A percentile compares a stretch with the other conserved stretches of the same genome.
Evolutionary conservation across 306 rosid genomes (phyloP).

Genomic region (Malus fusca): DNA sequence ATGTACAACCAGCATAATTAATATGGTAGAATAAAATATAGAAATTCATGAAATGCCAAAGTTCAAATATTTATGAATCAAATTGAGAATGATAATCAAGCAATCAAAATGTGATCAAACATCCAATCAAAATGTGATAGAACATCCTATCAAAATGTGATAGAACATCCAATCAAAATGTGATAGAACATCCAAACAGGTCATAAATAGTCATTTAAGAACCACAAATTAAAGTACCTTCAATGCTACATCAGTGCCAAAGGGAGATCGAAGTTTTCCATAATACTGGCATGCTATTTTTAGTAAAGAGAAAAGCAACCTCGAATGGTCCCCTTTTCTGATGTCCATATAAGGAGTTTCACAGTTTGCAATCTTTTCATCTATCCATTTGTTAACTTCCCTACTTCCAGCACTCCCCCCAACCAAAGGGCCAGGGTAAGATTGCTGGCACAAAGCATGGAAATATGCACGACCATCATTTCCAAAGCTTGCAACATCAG

Average conservation of each 20-base stretch:
- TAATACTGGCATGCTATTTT: constrained; percentile 66
- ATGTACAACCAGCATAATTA: background rate
- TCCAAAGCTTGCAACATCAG: constrained; percentile 27
- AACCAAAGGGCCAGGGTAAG: constrained; percentile 79
- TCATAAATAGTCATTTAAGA: background rate
- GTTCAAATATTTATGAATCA: background rate
- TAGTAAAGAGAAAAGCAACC: constrained; percentile 69
- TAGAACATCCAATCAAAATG: background rate
- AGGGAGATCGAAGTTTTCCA: constrained; percentile 77
- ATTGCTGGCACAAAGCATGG: constrained; percentile 48
- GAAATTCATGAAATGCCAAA: background rate
- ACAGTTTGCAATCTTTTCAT: constrained; percentile 51
- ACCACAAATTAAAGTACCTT: constrained; percentile 38
- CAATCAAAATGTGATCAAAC: background rate
- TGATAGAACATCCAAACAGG: background rate
- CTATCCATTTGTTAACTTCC: constrained; percentile 69
- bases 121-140: background rate
- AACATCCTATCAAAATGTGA: background rate
- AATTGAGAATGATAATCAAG: background rate
- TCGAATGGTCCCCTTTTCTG: constrained; percentile 46
- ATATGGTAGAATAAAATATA: background rate
- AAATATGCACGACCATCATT: constrained; percentile 41
- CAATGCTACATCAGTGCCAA: constrained; percentile 44
- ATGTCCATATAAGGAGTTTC: constrained; percentile 41
- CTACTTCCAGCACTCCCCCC: constrained; percentile 70